These are phyloP conservation scores for Knoxia roxburghii DNA, from an alignment of 257 asterid species.

Conservation along the genomic window DNA sequence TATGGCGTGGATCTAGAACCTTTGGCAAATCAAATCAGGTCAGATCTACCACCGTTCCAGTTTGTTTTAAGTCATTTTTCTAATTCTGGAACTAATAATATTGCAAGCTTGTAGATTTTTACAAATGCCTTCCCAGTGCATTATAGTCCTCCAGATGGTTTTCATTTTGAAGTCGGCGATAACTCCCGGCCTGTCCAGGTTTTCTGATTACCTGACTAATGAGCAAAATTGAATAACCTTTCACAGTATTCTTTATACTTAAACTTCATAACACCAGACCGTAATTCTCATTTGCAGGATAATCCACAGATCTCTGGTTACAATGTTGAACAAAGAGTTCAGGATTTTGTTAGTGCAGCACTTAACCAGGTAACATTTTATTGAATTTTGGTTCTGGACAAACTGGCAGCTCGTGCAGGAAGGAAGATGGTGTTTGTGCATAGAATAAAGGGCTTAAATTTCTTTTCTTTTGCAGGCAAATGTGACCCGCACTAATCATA, in stretches of 20 bases:
- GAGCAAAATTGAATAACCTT: background rate
- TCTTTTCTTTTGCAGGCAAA: conserved; percentile 52
- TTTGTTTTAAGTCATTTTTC: background rate
- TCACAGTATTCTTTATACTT: background rate
- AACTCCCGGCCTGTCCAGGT: conserved; percentile 70
- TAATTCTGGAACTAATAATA: conserved; percentile 14
- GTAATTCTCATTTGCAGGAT: conserved; percentile 46
- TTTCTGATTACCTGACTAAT: conserved; percentile 11
- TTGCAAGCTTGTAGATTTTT: conserved; percentile 52
- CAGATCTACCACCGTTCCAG: conserved; percentile 8
- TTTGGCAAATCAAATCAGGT: conserved; percentile 78
- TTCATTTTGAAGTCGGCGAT: conserved; percentile 54
- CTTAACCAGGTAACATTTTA: conserved; percentile 54
- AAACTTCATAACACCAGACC: conserved; percentile 2
- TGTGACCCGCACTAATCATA: conserved; percentile 75
- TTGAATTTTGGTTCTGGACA: background rate
- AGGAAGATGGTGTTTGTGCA: background rate
- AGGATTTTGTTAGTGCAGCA: conserved; percentile 68
- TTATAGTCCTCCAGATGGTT: conserved; percentile 77
- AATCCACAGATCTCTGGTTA: conserved; percentile 60
- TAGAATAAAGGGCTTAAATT: background rate
- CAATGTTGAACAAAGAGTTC: conserved; percentile 60
- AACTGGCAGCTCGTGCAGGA: background rate
- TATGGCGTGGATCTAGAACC: conserved; percentile 86
- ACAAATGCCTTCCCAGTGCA: conserved; percentile 76